Percentiles rank a stretch among this genome's conserved stretches.
phyloP scores from a whole-genome alignment of 1,284 basidiomycete genomes.

The Ceratobasidium sp. region DNA sequence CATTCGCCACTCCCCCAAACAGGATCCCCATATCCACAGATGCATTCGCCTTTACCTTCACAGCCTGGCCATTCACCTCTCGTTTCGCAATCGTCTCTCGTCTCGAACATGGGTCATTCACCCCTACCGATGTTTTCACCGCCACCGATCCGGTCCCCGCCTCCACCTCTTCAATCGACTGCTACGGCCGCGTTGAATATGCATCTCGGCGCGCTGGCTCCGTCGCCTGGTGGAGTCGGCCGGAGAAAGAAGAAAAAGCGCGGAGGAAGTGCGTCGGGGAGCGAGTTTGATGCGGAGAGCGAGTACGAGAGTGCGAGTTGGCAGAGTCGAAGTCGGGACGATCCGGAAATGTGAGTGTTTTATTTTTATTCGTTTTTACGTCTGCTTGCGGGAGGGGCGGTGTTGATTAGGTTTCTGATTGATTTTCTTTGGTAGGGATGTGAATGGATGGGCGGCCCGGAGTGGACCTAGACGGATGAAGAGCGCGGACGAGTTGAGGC shows the following conservation, averaged over 20 bases:
- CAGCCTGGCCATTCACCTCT: too few relatives aligned
- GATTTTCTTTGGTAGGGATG: conserved; percentile 1
- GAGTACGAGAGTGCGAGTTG: conserved; percentile 12
- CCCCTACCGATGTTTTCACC: not conserved
- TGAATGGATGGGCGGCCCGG: conserved; percentile 6
- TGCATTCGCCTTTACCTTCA: not conserved
- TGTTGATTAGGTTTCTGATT: not conserved
- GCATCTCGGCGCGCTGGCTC: conserved; percentile 43
- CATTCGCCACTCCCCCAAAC: not conserved
- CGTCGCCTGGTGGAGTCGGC: not conserved
- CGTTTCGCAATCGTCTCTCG: too few relatives aligned
- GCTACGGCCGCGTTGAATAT: conserved; percentile 52
- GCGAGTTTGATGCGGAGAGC: conserved; percentile 36
- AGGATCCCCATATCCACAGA: not conserved
- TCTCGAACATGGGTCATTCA: too few relatives aligned
- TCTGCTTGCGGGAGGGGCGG: too few relatives aligned
- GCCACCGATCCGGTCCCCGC: not conserved
- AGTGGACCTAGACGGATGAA: conserved; percentile 50
- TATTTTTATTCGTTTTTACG: not conserved
- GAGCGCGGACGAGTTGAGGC: conserved; percentile 52
- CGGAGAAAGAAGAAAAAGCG: conserved; percentile 36
- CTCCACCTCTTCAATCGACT: not conserved
- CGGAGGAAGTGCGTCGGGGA: conserved; percentile 6
- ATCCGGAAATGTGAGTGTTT: not conserved
- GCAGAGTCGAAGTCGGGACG: conserved; percentile 5